A percentile compares a stretch with the other conserved stretches of the same genome.
Conservation (phyloP, 352 stramenopile genomes). For the Globisporangium megalacanthum region DNA sequence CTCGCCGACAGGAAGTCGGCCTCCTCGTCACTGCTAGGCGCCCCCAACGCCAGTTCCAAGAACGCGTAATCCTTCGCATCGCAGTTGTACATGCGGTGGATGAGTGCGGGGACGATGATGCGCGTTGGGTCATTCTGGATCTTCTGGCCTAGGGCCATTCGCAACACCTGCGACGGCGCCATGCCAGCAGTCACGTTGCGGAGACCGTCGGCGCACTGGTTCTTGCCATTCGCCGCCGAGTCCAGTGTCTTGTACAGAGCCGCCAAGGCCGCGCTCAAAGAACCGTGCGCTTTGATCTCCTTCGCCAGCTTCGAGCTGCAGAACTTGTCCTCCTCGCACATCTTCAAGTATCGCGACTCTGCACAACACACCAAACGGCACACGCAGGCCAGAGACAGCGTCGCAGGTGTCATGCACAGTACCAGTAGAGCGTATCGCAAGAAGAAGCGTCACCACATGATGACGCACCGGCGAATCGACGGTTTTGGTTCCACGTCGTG, state of each 20-base stretch:
- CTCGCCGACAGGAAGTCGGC: neutral
- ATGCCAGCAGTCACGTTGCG: neutral
- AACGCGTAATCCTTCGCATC: slow-evolving; percentile 1
- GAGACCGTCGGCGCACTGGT: slow-evolving; percentile 1
- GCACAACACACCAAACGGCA: neutral
- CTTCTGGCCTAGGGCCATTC: neutral
- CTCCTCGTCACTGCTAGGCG: neutral
- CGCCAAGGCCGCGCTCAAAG: neutral
- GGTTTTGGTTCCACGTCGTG: slow-evolving; percentile 2
- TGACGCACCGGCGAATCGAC: neutral
- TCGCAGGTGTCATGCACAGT: no score
- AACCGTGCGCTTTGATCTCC: slow-evolving; percentile 4
- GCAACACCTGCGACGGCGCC: neutral
- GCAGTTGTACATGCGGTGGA: slow-evolving; percentile 7
- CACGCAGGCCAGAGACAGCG: no score
- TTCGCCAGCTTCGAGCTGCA: slow-evolving; percentile 10
- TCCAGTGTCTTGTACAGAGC: slow-evolving; percentile 3
- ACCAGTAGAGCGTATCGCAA: no score
- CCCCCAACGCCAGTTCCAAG: neutral
- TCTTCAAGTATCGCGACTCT: neutral
- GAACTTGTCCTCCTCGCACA: slow-evolving; percentile 7
- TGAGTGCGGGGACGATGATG: slow-evolving; percentile 5
- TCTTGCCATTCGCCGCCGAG: neutral
- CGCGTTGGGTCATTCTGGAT: neutral
- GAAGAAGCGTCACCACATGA: no score